phyloP scores from a whole-genome alignment of 2,329 filamentous ascomycete genomes.

The Aspergillus quadricinctus region DNA sequence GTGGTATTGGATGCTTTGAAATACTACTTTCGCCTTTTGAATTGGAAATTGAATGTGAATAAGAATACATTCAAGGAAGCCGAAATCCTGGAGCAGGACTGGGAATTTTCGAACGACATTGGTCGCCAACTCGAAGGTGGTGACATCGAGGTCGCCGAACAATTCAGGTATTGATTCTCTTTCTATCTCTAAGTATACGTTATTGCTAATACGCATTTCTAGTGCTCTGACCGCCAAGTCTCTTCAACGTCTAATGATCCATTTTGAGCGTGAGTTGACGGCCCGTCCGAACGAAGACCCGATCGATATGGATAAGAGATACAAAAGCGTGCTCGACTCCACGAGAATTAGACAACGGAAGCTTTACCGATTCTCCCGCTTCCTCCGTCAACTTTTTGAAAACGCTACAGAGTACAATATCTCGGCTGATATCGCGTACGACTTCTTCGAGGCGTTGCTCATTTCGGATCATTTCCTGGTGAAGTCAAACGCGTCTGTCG shows the following conservation, averaged over 20 bases:
- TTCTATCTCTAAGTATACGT: background rate
- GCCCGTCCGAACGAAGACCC: slow-evolving; percentile 77
- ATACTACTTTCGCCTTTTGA: slow-evolving; percentile 98
- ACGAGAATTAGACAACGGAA: slow-evolving; percentile 94
- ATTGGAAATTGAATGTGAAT: slow-evolving; percentile 95
- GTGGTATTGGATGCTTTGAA: slow-evolving; percentile 89
- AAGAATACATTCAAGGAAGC: slow-evolving; percentile 99
- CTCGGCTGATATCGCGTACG: slow-evolving; percentile 62
- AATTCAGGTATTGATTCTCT: slow-evolving; percentile 64
- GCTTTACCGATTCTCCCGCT: slow-evolving; percentile 89
- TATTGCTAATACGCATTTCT: slow-evolving; percentile 16
- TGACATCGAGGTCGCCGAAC: slow-evolving; percentile 94
- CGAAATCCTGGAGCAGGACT: slow-evolving; percentile 94
- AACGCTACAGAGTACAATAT: slow-evolving; percentile 95
- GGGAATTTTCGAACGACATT: slow-evolving; percentile 94
- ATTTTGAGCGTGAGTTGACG: slow-evolving; percentile 88
- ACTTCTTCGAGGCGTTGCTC: slow-evolving; percentile 75
- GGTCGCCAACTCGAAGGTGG: slow-evolving; percentile 87
- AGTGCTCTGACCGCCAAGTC: slow-evolving; percentile 87
- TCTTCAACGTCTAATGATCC: slow-evolving; percentile 77
- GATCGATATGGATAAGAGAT: slow-evolving; percentile 90
- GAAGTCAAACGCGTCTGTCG: slow-evolving; percentile 60
- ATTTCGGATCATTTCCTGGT: slow-evolving; percentile 84
- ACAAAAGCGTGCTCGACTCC: slow-evolving; percentile 92
- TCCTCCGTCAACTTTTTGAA: slow-evolving; percentile 89